Base-by-base conservation (phyloP, 2,329 filamentous ascomycete genomes). In the Penicillium sumatraense region DNA sequence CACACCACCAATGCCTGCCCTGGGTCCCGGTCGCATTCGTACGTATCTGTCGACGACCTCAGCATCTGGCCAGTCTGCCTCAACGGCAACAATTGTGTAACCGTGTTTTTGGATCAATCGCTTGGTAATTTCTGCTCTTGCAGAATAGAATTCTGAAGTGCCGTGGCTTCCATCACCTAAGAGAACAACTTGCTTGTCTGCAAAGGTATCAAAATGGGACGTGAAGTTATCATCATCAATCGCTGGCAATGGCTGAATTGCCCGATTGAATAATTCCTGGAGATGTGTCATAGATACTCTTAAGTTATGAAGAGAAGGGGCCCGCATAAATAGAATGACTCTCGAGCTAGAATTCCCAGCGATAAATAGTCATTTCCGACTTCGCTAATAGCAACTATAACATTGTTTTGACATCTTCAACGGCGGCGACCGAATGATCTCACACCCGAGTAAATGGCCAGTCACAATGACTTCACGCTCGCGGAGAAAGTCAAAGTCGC, bases 21-120 rank as follows among this genome's bases (percentile, higher is more conserved):
- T 64, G 18, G 68, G 63, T 24, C 75, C 67, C 13, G 78, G 76
- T 13, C 78, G 73, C 47, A 75, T 72, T 6, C 81, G 75, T 13
- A 83, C 78, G 51, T 82, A 82, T 40, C 78, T 73, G 57, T 83
- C 81, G 27, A 83, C 72, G 2, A 72, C 71, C 57, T 81, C 78
- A 24, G 79, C 79, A 58, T 84, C 81, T 1, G 81, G 81, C 81
- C 80, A 83, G 69, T 83, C 81, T 18, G 77, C 79, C 65, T 84
- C 81, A 7, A 82, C 71, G 20, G 79, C 79, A 8, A 83, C 74
- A 41, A 79, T 77, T 33, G 75, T 81, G 68, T 80, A 83, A 48
- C 79, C 80, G 60, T 83, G 80, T 35, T 78, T 61, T 6, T 74
- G 58, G 57, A 83, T 80, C 21, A 83, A 70, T 41, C 76, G 74